A percentile compares a stretch with the other conserved stretches of the same genome.
Evolutionary conservation across 768 basidiomycete species (phyloP).

Genomic region (Amanita phalloides): DNA sequence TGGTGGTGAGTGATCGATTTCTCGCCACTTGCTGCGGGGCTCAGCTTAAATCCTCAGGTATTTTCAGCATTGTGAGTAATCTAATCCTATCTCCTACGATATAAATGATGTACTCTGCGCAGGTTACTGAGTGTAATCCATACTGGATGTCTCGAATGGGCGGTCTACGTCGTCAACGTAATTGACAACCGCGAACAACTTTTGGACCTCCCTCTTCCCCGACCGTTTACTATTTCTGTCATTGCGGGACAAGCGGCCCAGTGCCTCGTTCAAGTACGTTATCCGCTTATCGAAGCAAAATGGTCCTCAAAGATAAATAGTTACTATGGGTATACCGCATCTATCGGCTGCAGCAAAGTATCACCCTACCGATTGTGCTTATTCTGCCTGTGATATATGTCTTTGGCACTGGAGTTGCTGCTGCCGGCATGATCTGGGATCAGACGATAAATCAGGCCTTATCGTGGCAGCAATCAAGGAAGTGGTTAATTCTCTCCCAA

Average conservation of each 20-base stretch:
- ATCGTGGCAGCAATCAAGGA: neutral
- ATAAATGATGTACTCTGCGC: neutral
- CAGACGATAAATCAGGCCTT: neutral
- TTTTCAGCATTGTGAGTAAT: neutral
- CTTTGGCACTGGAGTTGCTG: neutral
- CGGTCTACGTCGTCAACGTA: neutral
- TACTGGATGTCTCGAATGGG: neutral
- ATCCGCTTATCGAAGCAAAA: neutral
- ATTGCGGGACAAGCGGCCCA: neutral
- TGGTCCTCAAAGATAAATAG: neutral
- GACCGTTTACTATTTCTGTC: neutral
- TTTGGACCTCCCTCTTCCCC: neutral
- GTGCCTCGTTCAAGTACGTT: neutral
- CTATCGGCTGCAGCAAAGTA: neutral
- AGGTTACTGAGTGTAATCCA: neutral
- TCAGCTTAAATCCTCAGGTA: neutral
- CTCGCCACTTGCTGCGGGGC: neutral
- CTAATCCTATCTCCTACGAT: neutral
- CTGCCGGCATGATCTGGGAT: neutral
- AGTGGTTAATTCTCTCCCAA: neutral
- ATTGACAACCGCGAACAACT: neutral
- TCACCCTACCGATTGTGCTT: neutral
- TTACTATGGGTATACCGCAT: constrained; percentile 1
- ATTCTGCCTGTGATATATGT: neutral
- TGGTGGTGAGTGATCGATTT: neutral